These are phyloP conservation scores for Anisogramma anomala DNA, from an alignment of 2,329 filamentous ascomycete species.

Conservation along the genomic window DNA sequence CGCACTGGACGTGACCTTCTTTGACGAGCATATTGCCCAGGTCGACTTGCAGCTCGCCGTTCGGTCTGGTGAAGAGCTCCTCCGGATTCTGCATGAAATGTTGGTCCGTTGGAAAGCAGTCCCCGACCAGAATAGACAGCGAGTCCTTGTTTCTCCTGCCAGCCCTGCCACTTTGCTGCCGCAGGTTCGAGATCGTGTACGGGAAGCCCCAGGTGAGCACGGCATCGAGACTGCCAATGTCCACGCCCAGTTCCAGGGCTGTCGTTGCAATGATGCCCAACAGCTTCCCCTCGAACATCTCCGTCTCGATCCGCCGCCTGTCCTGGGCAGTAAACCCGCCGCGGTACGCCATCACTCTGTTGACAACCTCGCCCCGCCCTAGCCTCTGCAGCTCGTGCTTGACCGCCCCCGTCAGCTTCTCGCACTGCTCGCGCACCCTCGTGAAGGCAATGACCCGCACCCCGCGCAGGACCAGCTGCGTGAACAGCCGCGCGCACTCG, in stretches of 20 bases:
- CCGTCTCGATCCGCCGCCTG: slow-evolving; percentile 72
- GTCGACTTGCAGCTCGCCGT: slow-evolving; percentile 81
- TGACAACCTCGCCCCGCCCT: slow-evolving; percentile 62
- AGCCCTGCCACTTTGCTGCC: slow-evolving; percentile 88
- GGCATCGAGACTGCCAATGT: slow-evolving; percentile 88
- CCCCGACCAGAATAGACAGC: slow-evolving; percentile 77
- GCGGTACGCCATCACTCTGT: slow-evolving; percentile 85
- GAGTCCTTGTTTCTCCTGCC: slow-evolving; percentile 90
- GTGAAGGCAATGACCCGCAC: slow-evolving; percentile 92
- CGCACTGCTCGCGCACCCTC: slow-evolving; percentile 75
- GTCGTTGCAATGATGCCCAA: slow-evolving; percentile 90
- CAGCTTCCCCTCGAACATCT: slow-evolving; percentile 95
- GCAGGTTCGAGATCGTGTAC: slow-evolving; percentile 85
- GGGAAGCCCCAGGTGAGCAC: slow-evolving; percentile 92
- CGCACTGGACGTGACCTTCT: slow-evolving; percentile 91
- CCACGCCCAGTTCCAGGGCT: slow-evolving; percentile 84
- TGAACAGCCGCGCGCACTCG: slow-evolving; percentile 85
- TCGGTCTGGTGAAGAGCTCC: slow-evolving; percentile 84
- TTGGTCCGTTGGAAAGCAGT: slow-evolving; percentile 83
- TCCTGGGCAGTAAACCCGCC: slow-evolving; percentile 93
- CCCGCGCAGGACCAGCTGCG: slow-evolving; percentile 75
- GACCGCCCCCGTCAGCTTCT: slow-evolving; percentile 69
- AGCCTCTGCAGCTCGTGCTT: slow-evolving; percentile 64
- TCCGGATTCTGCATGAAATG: slow-evolving; percentile 95
- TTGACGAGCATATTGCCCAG: slow-evolving; percentile 82